Conservation (phyloP, 2,329 filamentous ascomycete species). For the Nectriaceae sp. region DNA sequence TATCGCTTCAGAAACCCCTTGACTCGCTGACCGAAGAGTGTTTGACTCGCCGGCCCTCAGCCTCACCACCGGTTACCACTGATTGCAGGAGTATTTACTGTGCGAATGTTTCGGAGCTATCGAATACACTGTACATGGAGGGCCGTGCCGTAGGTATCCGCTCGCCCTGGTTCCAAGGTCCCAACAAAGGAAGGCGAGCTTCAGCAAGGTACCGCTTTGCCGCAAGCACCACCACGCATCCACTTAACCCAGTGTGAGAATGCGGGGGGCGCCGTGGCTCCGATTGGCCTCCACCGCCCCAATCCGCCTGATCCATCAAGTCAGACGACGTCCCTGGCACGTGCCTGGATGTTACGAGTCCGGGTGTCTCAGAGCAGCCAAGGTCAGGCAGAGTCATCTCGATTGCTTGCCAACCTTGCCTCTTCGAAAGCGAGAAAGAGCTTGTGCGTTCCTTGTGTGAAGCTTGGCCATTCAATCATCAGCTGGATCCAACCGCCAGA, state of each 20-base stretch:
- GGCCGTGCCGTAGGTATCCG: constrained; percentile 10
- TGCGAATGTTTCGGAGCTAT: constrained; percentile 6
- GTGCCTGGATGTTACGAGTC: constrained; percentile 23
- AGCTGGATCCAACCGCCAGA: no score
- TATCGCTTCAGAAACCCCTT: no score
- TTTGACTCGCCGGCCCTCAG: no score
- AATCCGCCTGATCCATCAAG: constrained; percentile 33
- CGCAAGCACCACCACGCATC: constrained; percentile 9
- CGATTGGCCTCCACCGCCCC: constrained; percentile 26
- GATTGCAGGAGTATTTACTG: constrained; percentile 8
- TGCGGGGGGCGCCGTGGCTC: constrained; percentile 29
- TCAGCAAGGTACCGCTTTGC: constrained; percentile 12
- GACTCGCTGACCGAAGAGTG: no score
- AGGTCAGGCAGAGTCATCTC: neutral
- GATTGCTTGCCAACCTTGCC: neutral
- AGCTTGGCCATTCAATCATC: no score
- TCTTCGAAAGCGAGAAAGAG: neutral
- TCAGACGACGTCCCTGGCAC: constrained; percentile 34
- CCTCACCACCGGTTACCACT: no score
- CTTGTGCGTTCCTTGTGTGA: no score
- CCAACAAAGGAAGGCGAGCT: constrained; percentile 4
- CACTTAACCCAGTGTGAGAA: constrained; percentile 22
- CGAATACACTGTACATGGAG: constrained; percentile 9
- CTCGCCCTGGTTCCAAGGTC: constrained; percentile 5
- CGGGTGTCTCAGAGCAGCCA: constrained; percentile 15